Base-by-base conservation (phyloP, 371 early-diverging fungal genomes). In the Capniomyces stellatus region DNA sequence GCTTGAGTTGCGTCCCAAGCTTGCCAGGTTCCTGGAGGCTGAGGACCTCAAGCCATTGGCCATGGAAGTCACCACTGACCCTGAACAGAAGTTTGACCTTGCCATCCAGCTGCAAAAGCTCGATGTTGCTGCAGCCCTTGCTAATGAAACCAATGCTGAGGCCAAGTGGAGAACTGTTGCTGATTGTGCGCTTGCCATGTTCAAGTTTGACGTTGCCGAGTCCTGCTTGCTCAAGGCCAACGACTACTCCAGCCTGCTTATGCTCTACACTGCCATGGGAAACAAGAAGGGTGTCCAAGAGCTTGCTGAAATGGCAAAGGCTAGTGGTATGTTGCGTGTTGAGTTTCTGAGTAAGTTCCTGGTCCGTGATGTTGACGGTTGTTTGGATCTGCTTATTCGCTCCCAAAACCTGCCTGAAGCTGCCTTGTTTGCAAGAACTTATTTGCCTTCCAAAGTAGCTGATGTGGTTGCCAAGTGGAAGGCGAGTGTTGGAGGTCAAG, bases 361-460 rank as follows among this genome's bases (percentile, higher is more conserved):
- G 52, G 70, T 83, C 29, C 83, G 85, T 24, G 75, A 83, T 25
- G 62, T 76, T 39, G 81, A 85, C 48, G 75, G 83, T 31, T 83
- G 85, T 49, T 75, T 93, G 51, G 84, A 86, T 18, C 66, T 95
- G 15, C 72, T 97, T 47, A 67, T 83, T 56, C 74, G 79, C 43
- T 85, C 89, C 19, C 83, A 87, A 13, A 85, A 95, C 50, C 71
- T 87, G 29, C 88, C 95, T n/a, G 98, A 97, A 69, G 98, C 98
- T 0, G 92, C 94, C 29, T 75, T 94, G 66, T 76, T 92, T 66
- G 92, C 95, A 2, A 75, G 91, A 56, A 82, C 98, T 0, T 87
- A 92, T 60, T 66, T 77, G 29, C 96, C 96, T 19, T 77, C 76
- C 55, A 76, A 81, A 43, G 76, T 86, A 31, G 68, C 85, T 23